Conservation (phyloP, 2,329 filamentous ascomycete species). For the Fusarium succisae region DNA sequence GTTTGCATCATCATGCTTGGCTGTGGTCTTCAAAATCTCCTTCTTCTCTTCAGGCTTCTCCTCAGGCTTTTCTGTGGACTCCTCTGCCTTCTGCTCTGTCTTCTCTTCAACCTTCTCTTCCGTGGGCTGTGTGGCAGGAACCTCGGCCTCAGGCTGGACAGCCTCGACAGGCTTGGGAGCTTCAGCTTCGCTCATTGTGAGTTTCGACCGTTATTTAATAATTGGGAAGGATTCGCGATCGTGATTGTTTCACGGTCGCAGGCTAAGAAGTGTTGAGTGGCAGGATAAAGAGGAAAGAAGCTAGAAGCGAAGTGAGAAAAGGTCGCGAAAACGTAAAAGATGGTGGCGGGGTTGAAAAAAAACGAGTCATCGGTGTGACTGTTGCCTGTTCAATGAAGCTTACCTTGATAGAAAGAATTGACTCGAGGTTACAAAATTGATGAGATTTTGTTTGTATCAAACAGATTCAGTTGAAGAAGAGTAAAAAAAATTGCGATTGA, state of each 20-base stretch:
- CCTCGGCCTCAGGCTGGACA: constrained; percentile 44
- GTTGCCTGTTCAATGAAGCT: constrained; percentile 5
- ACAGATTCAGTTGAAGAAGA: constrained; percentile 10
- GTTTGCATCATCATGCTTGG: constrained; percentile 51
- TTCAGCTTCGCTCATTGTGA: constrained; percentile 53
- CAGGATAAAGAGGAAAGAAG: constrained; percentile 11
- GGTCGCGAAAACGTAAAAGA: constrained; percentile 38
- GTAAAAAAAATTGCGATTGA: constrained; percentile 31
- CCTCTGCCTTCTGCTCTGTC: constrained; percentile 40
- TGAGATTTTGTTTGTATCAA: not conserved
- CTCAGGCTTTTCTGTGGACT: constrained; percentile 42
- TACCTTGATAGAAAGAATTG: constrained; percentile 14
- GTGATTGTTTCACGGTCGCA: constrained; percentile 2
- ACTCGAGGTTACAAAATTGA: not conserved
- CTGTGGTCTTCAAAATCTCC: constrained; percentile 57
- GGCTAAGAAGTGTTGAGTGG: not conserved
- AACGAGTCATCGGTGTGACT: constrained; percentile 39
- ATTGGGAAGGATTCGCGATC: constrained; percentile 16
- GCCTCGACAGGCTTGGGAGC: constrained; percentile 53
- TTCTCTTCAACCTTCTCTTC: constrained; percentile 42
- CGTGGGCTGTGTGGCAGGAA: constrained; percentile 39
- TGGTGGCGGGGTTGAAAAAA: constrained; percentile 43
- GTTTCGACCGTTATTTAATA: constrained; percentile 11
- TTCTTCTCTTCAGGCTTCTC: constrained; percentile 37
- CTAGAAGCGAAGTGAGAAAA: constrained; percentile 29